Conservation (phyloP, 1,284 basidiomycete species). For the Malassezia yamatoensis region DNA sequence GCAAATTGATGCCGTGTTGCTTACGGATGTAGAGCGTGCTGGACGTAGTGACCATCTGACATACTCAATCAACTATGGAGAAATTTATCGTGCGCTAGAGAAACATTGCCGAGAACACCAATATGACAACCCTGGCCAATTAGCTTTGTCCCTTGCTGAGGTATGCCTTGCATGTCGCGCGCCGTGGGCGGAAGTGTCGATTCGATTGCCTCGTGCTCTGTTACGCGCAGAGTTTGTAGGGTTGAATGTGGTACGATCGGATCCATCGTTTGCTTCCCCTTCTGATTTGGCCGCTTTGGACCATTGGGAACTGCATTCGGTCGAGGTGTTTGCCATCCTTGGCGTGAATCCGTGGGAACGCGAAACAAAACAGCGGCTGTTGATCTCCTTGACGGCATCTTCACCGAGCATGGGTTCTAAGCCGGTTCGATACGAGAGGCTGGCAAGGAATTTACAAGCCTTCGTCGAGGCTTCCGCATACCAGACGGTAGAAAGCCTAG, state of each 20-base stretch:
- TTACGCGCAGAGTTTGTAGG: slow-evolving; percentile 54
- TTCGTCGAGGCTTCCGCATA: slow-evolving; percentile 54
- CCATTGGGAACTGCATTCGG: slow-evolving; percentile 52
- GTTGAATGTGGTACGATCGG: slow-evolving; percentile 48
- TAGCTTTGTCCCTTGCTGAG: slow-evolving; percentile 50
- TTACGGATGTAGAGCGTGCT: slow-evolving; percentile 55
- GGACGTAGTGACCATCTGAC: slow-evolving; percentile 57
- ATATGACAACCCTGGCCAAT: slow-evolving; percentile 25
- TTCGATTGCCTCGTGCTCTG: slow-evolving; percentile 55
- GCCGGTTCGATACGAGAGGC: slow-evolving; percentile 13
- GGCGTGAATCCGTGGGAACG: slow-evolving; percentile 67
- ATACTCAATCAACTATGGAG: slow-evolving; percentile 52
- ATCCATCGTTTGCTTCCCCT: neutral
- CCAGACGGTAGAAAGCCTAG: slow-evolving; percentile 65
- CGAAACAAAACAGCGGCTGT: slow-evolving; percentile 60
- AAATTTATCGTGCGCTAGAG: slow-evolving; percentile 43
- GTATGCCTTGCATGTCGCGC: slow-evolving; percentile 50
- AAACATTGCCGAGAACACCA: slow-evolving; percentile 21
- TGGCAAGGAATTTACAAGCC: slow-evolving; percentile 43
- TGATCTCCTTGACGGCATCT: slow-evolving; percentile 55
- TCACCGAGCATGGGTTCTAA: slow-evolving; percentile 18
- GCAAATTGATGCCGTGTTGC: slow-evolving; percentile 55
- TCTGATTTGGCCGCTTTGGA: slow-evolving; percentile 7
- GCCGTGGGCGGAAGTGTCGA: slow-evolving; percentile 50
- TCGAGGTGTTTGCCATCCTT: slow-evolving; percentile 54